Conservation (phyloP, 2,329 filamentous ascomycete genomes). For the Penicillium sp. region DNA sequence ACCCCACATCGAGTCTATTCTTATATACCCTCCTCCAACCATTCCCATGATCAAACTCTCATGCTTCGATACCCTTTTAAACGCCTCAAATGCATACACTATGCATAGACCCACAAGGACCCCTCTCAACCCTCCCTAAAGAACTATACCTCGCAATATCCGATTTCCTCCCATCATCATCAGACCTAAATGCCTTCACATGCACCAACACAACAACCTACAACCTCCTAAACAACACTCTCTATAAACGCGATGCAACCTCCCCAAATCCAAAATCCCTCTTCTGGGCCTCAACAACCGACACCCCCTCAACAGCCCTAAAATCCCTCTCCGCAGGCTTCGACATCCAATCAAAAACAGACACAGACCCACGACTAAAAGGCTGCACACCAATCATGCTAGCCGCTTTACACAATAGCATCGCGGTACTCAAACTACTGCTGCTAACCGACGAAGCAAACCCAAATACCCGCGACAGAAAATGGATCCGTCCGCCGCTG, state of each 20-base stretch:
- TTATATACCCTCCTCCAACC: background rate
- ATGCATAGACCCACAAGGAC: background rate
- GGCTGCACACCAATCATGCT: constrained; percentile 20
- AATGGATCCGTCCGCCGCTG: constrained; percentile 20
- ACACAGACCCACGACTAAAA: constrained; percentile 11
- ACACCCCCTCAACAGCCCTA: constrained; percentile 9
- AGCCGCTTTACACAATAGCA: constrained; percentile 16
- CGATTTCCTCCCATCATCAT: constrained; percentile 5
- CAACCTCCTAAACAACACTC: constrained; percentile 12
- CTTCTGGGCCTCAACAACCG: constrained; percentile 21
- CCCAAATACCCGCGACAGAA: constrained; percentile 18
- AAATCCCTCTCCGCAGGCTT: constrained; percentile 16
- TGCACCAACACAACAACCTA: constrained; percentile 14
- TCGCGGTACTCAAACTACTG: constrained; percentile 11
- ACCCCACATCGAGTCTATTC: background rate
- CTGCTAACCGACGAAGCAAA: constrained; percentile 14
- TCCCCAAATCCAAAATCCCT: constrained; percentile 11
- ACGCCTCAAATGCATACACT: constrained; percentile 5
- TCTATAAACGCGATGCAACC: constrained; percentile 20
- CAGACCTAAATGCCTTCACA: constrained; percentile 19
- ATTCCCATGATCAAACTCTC: background rate
- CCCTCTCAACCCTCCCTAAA: constrained; percentile 11
- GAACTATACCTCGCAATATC: constrained; percentile 19
- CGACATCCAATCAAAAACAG: constrained; percentile 14
- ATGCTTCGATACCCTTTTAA: background rate